Evolutionary conservation across 2,329 filamentous ascomycete species (phyloP), one percentile per base, ranked within the genome.

Genomic region (Periconia macrospinosa): DNA sequence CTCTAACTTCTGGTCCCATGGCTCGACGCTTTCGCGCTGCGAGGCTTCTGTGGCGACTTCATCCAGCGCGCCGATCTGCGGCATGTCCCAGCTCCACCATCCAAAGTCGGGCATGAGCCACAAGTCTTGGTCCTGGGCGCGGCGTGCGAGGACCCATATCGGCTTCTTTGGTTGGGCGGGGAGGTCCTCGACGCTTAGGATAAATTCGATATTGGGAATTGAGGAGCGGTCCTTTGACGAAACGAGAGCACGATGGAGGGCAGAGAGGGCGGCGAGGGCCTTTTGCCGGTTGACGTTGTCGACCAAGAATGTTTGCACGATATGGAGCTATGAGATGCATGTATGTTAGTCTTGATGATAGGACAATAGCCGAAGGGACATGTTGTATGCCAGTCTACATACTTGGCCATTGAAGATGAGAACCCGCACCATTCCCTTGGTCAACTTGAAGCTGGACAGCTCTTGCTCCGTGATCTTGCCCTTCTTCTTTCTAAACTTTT

Each of bases 101-200:
- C 68, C 68, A 55, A 69, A 71, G 55, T 71, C 68, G 11, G 68
- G 69, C 14, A 72, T 71, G 41, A 72, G 60, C 69, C 69, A 72
- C 37, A 71, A 56, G 37, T 68, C 63, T 33, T 70, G 51, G 41
- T 71, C 68, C 27, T 67, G 63, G 1, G 62, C 59, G 41, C 66
- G 68, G 41, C 69, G 69, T 14, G 69, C 61, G 40, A 72, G 67
- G 30, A 60, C 61, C 68, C 68, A 71, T 46, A 71, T 56, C 7
- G 67, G 67, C 35, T 68, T 67, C 3, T 58, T 55, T 11, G 65
- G 63, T 43, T 70, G 60, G 1, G 66, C 63, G 49, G 68, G 66
- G 17, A 71, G 63, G 49, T 71, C 69, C 45, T 70, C 66, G 41
- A 71, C 67, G 52, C 56, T 67, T 57, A 71, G 64, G 50, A 67